These are phyloP conservation scores for Apiospora sp. DNA, from an alignment of 2,329 filamentous ascomycete genomes.

Conservation along the genomic window DNA sequence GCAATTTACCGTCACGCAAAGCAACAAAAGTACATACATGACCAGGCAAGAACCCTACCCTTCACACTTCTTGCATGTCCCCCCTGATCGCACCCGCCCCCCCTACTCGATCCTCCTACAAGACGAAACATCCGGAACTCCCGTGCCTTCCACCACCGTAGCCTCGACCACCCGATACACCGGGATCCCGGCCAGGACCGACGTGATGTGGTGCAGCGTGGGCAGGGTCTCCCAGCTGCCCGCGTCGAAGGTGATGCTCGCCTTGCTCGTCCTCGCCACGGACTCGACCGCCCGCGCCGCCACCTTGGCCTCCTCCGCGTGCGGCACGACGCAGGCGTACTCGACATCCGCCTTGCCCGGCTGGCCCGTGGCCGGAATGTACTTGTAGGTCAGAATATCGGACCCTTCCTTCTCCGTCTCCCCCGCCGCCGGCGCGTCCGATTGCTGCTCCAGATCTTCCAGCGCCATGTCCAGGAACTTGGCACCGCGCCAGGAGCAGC, in stretches of 20 bases:
- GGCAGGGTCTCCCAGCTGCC: conserved; percentile 63
- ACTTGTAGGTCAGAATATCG: conserved; percentile 63
- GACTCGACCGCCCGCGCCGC: conserved; percentile 39
- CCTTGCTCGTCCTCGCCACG: conserved; percentile 47
- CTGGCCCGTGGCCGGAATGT: conserved; percentile 62
- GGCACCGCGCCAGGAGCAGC: conserved; percentile 52
- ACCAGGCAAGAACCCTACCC: no score
- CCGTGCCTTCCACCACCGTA: conserved; percentile 62
- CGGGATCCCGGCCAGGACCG: conserved; percentile 61
- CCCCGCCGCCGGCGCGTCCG: background rate
- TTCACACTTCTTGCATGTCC: no score
- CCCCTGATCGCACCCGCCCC: no score
- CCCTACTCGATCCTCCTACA: conserved; percentile 31
- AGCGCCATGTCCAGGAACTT: conserved; percentile 48
- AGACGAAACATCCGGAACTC: conserved; percentile 56
- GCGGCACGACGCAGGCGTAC: conserved; percentile 53
- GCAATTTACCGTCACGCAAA: background rate
- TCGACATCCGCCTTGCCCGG: conserved; percentile 61
- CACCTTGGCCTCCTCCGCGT: conserved; percentile 45
- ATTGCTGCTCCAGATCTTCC: conserved; percentile 42
- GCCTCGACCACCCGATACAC: conserved; percentile 63
- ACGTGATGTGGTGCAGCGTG: conserved; percentile 66
- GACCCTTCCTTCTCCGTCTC: conserved; percentile 34
- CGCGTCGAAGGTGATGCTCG: conserved; percentile 55
- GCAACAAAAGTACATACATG: background rate